Conservation (phyloP, 2,329 filamentous ascomycete genomes). For the Fusarium subglutinans region DNA sequence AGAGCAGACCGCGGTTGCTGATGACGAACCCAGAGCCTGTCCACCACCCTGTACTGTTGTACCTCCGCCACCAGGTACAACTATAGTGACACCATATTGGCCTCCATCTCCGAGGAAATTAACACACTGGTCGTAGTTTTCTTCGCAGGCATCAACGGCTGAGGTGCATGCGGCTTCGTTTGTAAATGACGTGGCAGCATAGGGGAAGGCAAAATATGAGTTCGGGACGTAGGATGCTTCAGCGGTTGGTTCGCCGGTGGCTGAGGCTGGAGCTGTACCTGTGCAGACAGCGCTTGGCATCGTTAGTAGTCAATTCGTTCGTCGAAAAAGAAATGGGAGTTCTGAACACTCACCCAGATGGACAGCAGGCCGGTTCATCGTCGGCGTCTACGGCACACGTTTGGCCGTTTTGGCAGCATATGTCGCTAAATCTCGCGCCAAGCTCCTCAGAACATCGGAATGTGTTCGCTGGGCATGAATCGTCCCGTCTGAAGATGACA, state of each 20-base stretch:
- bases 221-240: conserved; percentile 64
- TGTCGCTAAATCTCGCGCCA: conserved; percentile 56
- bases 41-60: conserved; percentile 59
- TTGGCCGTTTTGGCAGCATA: conserved; percentile 63
- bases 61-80: conserved; percentile 62
- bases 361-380: conserved; percentile 63
- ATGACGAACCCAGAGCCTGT: conserved; percentile 52
- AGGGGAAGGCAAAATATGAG: conserved; percentile 68
- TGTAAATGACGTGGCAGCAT: conserved; percentile 62
- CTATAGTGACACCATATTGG: conserved; percentile 63
- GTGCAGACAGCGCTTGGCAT: conserved; percentile 61
- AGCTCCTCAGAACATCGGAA: conserved; percentile 60
- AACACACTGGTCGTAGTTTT: conserved; percentile 65
- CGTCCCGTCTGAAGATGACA: conserved; percentile 41
- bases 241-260: conserved; percentile 49
- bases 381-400: conserved; percentile 59
- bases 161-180: conserved; percentile 62
- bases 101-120: conserved; percentile 55
- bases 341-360: conserved; percentile 55
- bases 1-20: conserved; percentile 64
- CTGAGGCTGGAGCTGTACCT: conserved; percentile 59
- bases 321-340: neutral
- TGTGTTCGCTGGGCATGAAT: conserved; percentile 58
- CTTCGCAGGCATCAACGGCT: conserved; percentile 61
- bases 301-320: conserved; percentile 17